Evolutionary conservation across 2,329 filamentous ascomycete genomes (phyloP), one percentile per base, ranked within the genome.

Genomic region (Nigrograna mackinnonii): DNA sequence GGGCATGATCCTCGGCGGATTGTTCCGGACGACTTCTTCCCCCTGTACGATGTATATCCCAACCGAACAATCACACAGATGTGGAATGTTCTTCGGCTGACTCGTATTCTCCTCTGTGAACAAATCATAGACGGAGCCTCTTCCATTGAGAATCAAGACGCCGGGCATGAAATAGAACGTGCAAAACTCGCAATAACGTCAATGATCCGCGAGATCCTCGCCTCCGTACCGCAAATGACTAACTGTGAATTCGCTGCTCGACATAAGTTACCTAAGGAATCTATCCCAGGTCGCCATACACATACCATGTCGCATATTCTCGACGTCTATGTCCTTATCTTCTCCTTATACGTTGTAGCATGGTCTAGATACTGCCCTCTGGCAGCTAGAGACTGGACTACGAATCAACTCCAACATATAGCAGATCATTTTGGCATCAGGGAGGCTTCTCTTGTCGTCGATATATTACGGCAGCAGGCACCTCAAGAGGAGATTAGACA

Each of bases 91-190:
- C 39, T 63, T 17, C 53, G 66, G 13, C 30, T 60, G 4, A 55
- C 55, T n/a, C 46, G 64, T 16, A 67, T 68, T 20, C 37, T 64
- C 3, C 55, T 68, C 6, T 64, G 63, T 39, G 58, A 66, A 28
- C 43, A 54, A 34, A 47, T 60, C 34, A 32, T 58, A 5, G 38
- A 46, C n/a, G 44, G 40, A 11, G 48, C 22, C 17, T 14, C 38
- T 7, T 7, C 28, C 26, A 14, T 17, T 18, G n/a, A 37, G 4
- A 41, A 44, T 17, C 19, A 35, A 33, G 36, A 41, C 2, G 41
- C 22, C 26, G 18, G 33, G 7, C 14, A 19, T 20, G 22, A 41
- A 26, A 28, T 28, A 16, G 3, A 39, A 20, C 43, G 34, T 5
- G 52, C 59, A 9, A 39, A 38, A 7, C 18, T 43, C 11, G 54